Conservation (phyloP, 306 rosid species). For the Acacia acuminata region DNA sequence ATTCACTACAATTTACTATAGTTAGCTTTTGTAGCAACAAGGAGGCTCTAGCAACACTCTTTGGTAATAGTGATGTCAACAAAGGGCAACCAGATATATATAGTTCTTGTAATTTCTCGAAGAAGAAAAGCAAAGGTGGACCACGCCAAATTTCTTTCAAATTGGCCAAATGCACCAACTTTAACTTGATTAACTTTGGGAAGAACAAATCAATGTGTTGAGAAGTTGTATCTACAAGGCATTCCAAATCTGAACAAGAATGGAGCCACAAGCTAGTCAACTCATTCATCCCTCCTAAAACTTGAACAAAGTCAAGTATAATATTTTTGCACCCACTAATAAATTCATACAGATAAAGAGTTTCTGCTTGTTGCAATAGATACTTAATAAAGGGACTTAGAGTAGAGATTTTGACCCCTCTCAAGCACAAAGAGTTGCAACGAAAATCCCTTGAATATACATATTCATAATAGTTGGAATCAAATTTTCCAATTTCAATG, state of each 20-base stretch:
- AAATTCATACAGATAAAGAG: neutral
- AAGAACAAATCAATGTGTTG: neutral
- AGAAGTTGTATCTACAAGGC: neutral
- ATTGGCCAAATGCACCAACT: neutral
- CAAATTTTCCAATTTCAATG: neutral
- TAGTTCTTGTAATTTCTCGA: slow-evolving; percentile 3
- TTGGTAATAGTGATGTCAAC: slow-evolving; percentile 12
- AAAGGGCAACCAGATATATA: neutral
- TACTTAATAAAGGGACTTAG: neutral
- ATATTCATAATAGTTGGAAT: no score
- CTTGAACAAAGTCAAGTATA: neutral
- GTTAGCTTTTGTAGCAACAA: neutral
- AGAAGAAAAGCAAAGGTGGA: neutral
- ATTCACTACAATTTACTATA: neutral
- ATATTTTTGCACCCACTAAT: neutral
- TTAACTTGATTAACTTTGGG: neutral
- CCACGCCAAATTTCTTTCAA: slow-evolving; percentile 9
- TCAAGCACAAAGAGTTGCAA: neutral
- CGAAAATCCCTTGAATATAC: neutral
- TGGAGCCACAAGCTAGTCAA: neutral
- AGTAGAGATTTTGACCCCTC: neutral
- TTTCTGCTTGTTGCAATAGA: neutral
- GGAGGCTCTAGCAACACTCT: neutral
- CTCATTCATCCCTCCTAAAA: slow-evolving; percentile 3
- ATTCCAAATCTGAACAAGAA: slow-evolving; percentile 8